Evolutionary conservation across 345 rosid species (phyloP), one percentile per base, ranked within the genome.

Genomic region (Syzygium jambos): DNA sequence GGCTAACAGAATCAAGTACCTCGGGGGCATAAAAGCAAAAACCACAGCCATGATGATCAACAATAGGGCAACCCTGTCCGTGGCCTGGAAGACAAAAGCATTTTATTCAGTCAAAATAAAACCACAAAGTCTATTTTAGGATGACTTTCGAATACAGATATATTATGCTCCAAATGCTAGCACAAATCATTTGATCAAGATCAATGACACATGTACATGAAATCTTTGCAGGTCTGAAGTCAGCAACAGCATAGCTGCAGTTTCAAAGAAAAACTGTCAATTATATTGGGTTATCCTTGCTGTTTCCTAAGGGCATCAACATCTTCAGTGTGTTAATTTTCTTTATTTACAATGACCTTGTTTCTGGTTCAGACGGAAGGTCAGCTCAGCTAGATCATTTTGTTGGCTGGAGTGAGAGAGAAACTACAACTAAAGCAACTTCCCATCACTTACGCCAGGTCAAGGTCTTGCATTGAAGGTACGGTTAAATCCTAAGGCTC

Each of bases 41-140:
- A 90, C 87, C 7, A 87, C 90, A 34, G 98, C 98, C 85, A 90
- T 38, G 14, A 92, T 52, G 84, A 94, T 93, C 91, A 96, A 88
- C 73, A 90, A 43, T n/a, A 95, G 77, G 53, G 95, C 97, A 88
- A 93, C 91, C 91, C 85, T 94, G 80, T 96, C 95, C 3, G 98
- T 97, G 38, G 96, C 98, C 99, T 97, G 94, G 27, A 55, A 87
- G 46, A 51, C 55, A 41, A 6, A 41, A 87, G 51, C 11, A 34
- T 19, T 34, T 73, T 46, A 73, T 38, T 73, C 80, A 73, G 25
- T 34, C 46, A 19, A 73, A 73, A 73, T 73, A 17, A 73, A 34
- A 34, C 80, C 80, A 34, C 41, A 30, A 34, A 1, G 7, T 73
- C 49, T 19, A 68, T 68, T 5, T 38, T 73, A 73, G 49, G 46